Base-by-base conservation (phyloP, 371 early-diverging fungal species). In the Zancudomyces culisetae region DNA sequence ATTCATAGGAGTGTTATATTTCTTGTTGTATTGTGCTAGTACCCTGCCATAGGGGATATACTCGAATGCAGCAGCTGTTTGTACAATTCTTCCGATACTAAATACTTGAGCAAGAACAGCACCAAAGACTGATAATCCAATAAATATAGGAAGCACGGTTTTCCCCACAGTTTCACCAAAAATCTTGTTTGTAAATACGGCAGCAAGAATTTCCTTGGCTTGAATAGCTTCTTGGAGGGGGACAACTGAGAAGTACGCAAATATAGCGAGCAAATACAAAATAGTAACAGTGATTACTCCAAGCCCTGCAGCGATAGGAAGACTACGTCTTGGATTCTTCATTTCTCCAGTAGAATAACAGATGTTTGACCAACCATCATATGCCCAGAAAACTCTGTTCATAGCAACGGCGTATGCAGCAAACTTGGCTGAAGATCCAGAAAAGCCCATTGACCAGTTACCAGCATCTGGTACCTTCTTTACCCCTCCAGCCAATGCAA, bases 311-410 rank as follows among this genome's bases (percentile, higher is more conserved):
- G 43, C 64, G 30, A 58, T 45, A n/a, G 91, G 91, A 28, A 93
- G 69, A 58, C 88, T 84, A 27, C 73, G 71, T 10, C 76, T 74
- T 4, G 92, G 88, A 51, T 85, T 72, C 55, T 83, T 81, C 70
- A 93, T 83, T 70, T 93, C 94, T 22, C 87, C 86, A 18, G 86
- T 77, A 23, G 87, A 85, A 54, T 84, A 81, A 52, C 88, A 90
- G 12, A 93, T 65, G 55, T 85, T 90, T 52, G 85, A 85, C 86
- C 83, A 83, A 2, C 92, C 92, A 58, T 87, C 90, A 59, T 87
- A 91, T 0, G 91, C 88, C 87, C 90, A 93, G n/a, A 93, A 69
- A 26, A 79, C 77, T 67, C 60, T 52, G 30, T 53, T 60, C 27
- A 65, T 26, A 30, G 88, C 91, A 43, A 82, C 49, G 3, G 89